Evolutionary conservation across 345 rosid genomes (phyloP).

Genomic region (Xanthoceras sorbifolium): DNA sequence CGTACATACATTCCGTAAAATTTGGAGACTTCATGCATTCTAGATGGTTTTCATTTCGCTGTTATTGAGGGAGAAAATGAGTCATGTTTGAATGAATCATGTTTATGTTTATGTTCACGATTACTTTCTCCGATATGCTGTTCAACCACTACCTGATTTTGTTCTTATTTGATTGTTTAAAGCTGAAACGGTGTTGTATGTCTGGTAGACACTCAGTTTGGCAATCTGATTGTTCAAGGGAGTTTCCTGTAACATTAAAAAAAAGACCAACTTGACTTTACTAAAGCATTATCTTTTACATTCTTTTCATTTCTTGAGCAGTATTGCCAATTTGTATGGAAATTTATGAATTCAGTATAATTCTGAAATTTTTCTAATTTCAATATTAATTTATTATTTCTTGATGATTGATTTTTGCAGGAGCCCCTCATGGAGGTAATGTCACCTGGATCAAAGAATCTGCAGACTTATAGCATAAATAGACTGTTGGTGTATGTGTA

Average conservation of each 20-base stretch:
- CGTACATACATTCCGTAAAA: too few species aligned
- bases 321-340: neutral
- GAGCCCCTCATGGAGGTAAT: conserved; percentile 96
- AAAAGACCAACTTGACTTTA: neutral
- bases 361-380: neutral
- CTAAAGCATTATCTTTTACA: neutral
- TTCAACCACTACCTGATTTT: neutral
- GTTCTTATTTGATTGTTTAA: neutral
- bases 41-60: too few species aligned
- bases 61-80: too few species aligned
- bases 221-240: neutral
- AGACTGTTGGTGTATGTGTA: conserved; percentile 76
- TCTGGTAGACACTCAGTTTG: neutral
- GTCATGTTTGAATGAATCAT: too few species aligned
- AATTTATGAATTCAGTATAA: neutral
- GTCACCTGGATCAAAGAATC: conserved; percentile 82
- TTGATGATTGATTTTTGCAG: conserved; percentile 42
- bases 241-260: neutral
- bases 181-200: neutral
- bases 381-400: neutral
- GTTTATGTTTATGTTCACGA: neutral
- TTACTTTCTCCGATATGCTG: neutral
- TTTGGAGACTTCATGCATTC: too few species aligned
- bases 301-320: neutral
- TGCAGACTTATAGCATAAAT: conserved; percentile 70